These are phyloP conservation scores for Eucalyptus virginea DNA, from an alignment of 345 rosid species.

Conservation along the genomic window DNA sequence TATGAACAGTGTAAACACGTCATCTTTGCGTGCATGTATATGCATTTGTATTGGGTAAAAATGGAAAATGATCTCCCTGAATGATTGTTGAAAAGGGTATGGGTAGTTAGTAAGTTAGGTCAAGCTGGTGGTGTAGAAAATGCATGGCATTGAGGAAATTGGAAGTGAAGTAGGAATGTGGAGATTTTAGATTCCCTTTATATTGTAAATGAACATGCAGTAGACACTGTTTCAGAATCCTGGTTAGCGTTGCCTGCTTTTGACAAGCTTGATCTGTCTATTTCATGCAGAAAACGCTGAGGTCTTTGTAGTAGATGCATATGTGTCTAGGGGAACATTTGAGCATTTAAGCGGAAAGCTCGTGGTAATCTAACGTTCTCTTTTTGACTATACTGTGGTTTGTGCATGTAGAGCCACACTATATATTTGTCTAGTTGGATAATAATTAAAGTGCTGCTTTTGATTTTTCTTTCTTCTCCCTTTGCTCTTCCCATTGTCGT, in stretches of 20 bases:
- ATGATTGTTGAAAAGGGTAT: neutral
- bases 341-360: constrained; percentile 50
- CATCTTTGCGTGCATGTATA: neutral
- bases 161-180: neutral
- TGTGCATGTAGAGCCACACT: neutral
- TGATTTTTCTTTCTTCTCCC: neutral
- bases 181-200: neutral
- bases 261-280: neutral
- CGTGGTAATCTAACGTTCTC: constrained; percentile 29
- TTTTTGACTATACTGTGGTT: neutral
- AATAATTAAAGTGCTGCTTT: neutral
- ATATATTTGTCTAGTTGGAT: neutral
- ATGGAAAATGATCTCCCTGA: neutral
- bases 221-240: neutral
- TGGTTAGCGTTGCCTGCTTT: neutral
- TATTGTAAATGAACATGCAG: neutral
- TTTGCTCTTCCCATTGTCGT: neutral
- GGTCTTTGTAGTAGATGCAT: constrained; percentile 49
- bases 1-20: neutral
- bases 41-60: neutral
- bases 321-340: constrained; percentile 52
- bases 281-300: constrained; percentile 37
- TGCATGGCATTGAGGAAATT: neutral
- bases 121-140: neutral
- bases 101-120: neutral